Base-by-base conservation (phyloP, 345 rosid genomes). In the Eucalyptus tenuipes region DNA sequence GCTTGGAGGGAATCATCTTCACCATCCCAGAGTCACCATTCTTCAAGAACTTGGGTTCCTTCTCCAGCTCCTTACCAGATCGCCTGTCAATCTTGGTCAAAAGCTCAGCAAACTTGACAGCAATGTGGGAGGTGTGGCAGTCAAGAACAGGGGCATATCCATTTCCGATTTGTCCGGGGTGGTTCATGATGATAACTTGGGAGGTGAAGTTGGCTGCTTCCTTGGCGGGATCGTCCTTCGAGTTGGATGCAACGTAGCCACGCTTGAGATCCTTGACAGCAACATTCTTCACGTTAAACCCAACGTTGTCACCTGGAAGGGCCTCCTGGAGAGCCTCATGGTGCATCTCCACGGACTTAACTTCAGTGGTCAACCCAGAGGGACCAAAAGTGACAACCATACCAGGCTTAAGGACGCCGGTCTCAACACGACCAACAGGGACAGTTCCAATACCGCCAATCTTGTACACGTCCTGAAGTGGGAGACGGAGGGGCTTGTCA, bases 341-440 rank as follows among this genome's bases (percentile, higher is more conserved):
- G 90, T 96, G 98, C 98, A 96, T 96, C 97, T 96, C 98, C 71
- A 96, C 98, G 6, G 98, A 96, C 94, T 96, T 96, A 8, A 96
- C 97, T 92, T 96, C 97, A 91, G 98, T 95, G 9, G 97, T 94
- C 91, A 96, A 81, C 6, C 98, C 98, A 40, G 97, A 14, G 44
- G 98, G 98, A 48, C 93, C 96, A 17, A 95, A 96, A 15, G 98
- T 94, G 13, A 95, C 96, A 61, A 96, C 95, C 96, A 94, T 94
- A 59, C 96, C 98, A 1, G 98, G 97, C 95, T 96, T 96, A 87
- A 95, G 29, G 27, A 93, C 1, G 86, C 98, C 98, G 0, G 98
- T 95, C 88, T 96, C 97, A 75, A 96, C 95, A 89, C 97, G 95
- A 16, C 97, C 97, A 1, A 95, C 97, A 5, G 97, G 98, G 8